Percentiles rank a stretch among this genome's conserved stretches.
phyloP scores from a whole-genome alignment of 345 rosid genomes.

The Bruguiera parviflora region DNA sequence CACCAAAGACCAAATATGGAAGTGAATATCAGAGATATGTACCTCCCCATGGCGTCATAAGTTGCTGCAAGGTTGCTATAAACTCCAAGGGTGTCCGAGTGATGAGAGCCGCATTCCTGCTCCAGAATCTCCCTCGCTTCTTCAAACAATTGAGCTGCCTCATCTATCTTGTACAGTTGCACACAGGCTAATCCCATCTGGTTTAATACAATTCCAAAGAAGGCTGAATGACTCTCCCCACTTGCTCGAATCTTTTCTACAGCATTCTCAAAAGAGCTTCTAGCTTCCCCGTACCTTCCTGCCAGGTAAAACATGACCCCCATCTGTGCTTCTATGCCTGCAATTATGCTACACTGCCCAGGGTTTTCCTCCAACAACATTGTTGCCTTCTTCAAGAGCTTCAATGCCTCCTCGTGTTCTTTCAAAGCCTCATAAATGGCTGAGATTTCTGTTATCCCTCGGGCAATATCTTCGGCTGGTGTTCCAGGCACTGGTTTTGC shows the following conservation, averaged over 20 bases:
- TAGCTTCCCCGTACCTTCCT: constrained; percentile 81
- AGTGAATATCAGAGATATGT: background rate
- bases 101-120: constrained; percentile 80
- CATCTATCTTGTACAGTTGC: constrained; percentile 84
- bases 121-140: constrained; percentile 85
- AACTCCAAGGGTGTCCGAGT: constrained; percentile 88
- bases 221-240: constrained; percentile 83
- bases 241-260: constrained; percentile 69
- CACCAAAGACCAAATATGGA: background rate
- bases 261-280: constrained; percentile 74
- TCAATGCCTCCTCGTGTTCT: constrained; percentile 93
- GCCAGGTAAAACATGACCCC: constrained; percentile 92
- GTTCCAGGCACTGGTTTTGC: constrained; percentile 88
- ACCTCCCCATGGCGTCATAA: constrained; percentile 98
- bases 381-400: constrained; percentile 81
- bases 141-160: constrained; percentile 87
- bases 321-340: constrained; percentile 95
- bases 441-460: constrained; percentile 83
- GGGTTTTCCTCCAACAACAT: constrained; percentile 82
- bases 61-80: constrained; percentile 97
- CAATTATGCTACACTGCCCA: constrained; percentile 82
- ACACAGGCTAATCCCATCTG: constrained; percentile 96
- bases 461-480: constrained; percentile 76
- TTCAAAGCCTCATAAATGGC: constrained; percentile 87
- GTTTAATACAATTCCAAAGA: constrained; percentile 87